Evolutionary conservation across 257 asterid genomes (phyloP), one percentile per base, ranked within the genome.

Genomic region (Paraleonurus japonicus): DNA sequence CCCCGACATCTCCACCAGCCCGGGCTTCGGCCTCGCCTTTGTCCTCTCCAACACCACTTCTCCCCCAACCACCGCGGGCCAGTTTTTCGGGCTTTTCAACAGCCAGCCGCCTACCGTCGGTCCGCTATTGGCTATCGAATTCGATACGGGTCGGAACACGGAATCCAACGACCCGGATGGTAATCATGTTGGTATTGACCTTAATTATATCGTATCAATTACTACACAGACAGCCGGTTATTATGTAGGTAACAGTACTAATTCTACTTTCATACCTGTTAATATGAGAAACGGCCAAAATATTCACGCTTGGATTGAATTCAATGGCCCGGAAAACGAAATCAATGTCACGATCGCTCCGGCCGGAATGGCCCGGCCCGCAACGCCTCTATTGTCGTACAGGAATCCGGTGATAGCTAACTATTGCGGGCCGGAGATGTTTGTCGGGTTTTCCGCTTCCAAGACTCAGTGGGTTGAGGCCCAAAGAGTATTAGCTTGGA

Each of bases 11-110:
- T 64, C 92, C 53, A 71, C 87, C 39, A 82, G 95, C 48, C 97
- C 97, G 0, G 95, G 96, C 5, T 89, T 91, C 73, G 97, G 97
- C 1, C 78, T 91, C 62, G 88, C 96, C 69, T 91, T 91, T 65
- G 88, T 87, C 77, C 61, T 91, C 65, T 87, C 95, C 68, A 79
- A 71, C 50, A 50, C 92, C 5, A 89, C 90, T 0, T 60, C 86
- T 0, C 86, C 85, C 0, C 86, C 93, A 4, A 67, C 89, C 43
- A 9, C 83, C 5, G 76, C 86, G 1, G 79, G 97, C 8, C 96
- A 91, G 81, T 86, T 82, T 26, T 78, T 91, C 39, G 97, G 97
- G 5, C 79, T 90, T 17, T 90, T 90, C 84, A 28, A 86, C 48
- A 19, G 63, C 45, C 8, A 74, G 33, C 64, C 66, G 15, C 80